Base-by-base conservation (phyloP, 2,329 filamentous ascomycete genomes). In the Pestalotiopsis sp. region DNA sequence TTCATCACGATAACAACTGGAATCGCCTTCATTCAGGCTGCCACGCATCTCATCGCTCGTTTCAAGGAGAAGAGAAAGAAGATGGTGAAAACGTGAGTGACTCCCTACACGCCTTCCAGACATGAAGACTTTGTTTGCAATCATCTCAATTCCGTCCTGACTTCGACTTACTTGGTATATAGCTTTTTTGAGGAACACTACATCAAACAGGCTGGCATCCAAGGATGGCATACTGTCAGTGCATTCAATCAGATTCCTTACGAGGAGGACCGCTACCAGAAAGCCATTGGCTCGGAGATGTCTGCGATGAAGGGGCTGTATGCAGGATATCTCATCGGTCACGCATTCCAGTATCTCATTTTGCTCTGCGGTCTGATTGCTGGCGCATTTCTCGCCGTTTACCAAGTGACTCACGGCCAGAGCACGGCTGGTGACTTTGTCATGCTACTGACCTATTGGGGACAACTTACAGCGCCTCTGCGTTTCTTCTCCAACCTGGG, bases 381-480 rank as follows among this genome's bases (percentile, higher is more conserved):
- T 3, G 88, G 87, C 45, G 83, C 87, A 2, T 87, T 88, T 73
- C 73, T 90, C 56, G 87, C 87, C 2, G 86, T 90, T 0, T 92
- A 90, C 76, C 90, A 92, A 71, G 90, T 94, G 66, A 90, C 86
- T 2, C 85, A 84, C n/a, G 86, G 85, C 1, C 79, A 86, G 66
- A 86, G 88, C 4, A 87, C 87, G 4, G 83, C 91, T 12, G 91
- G 91, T 67, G 86, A 91, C 71, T 93, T 94, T 73, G 89, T 92
- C 67, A 88, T 90, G 80, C 82, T 94, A 17, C 80, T 93, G 69
- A 91, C 90, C 66, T 94, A 93, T 77, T 93, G 93, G 91, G 86
- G 87, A 20, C 91, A 93, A 75, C 83, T 94, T 49, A 91, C 91
- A 59, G 86, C 87, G 2, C 92, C 92, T 2, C 84, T 94, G 66